Conservation (phyloP, 1,284 basidiomycete species). For the Apiotrichum gamsii region DNA sequence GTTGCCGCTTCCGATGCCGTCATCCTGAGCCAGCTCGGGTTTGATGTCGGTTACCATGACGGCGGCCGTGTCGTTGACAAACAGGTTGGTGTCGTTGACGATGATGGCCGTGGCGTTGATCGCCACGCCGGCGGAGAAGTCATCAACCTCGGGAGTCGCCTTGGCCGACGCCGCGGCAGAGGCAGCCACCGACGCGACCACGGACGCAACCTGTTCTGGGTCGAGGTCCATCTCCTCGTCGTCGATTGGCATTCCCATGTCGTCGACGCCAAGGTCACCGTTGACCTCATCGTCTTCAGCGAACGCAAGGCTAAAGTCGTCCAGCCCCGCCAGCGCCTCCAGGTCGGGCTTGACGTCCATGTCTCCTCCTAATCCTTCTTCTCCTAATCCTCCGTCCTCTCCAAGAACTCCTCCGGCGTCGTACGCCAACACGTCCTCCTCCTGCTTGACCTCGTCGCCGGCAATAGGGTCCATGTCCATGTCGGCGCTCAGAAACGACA, state of each 20-base stretch:
- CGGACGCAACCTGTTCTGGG: neutral
- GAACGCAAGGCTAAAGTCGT: neutral
- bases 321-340: slow-evolving; percentile 5
- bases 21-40: too few species aligned
- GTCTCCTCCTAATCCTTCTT: neutral
- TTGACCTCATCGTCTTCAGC: neutral
- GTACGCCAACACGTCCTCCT: too few species aligned
- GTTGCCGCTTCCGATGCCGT: too few species aligned
- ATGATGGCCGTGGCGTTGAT: neutral
- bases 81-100: too few species aligned
- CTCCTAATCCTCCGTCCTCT: too few species aligned
- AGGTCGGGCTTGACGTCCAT: slow-evolving; percentile 16
- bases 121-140: neutral
- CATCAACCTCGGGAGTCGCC: neutral
- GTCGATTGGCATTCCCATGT: neutral
- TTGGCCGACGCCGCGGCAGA: neutral
- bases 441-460: too few species aligned
- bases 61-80: neutral
- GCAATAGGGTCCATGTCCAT: too few species aligned
- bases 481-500: too few species aligned
- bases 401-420: too few species aligned
- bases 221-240: neutral
- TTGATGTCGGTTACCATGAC: neutral
- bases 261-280: neutral
- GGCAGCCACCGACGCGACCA: neutral